Evolutionary conservation across 2,329 filamentous ascomycete species (phyloP).

Genomic region (Pyrenochaeta sp.): DNA sequence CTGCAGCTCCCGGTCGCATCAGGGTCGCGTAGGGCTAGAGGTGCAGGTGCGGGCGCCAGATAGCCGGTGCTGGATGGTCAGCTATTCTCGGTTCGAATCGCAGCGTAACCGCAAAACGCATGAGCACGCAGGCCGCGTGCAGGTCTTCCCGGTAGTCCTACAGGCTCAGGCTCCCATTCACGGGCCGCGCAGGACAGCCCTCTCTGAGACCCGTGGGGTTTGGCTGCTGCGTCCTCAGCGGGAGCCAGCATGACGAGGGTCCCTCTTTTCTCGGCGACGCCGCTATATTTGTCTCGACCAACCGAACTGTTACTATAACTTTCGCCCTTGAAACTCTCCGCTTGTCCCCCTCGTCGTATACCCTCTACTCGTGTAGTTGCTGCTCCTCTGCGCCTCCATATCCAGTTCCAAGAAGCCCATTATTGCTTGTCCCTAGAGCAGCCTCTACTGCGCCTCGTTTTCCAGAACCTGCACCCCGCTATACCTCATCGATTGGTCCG

Average conservation of each 20-base stretch:
- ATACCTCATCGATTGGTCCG: conserved; percentile 26
- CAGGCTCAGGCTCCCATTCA: not conserved
- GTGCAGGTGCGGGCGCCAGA: conserved; percentile 31
- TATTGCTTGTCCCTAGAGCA: not conserved
- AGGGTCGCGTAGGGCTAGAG: conserved; percentile 18
- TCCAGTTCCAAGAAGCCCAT: not conserved
- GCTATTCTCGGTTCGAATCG: conserved; percentile 17
- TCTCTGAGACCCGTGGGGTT: not conserved
- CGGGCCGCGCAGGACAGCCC: not conserved
- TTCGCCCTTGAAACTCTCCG: conserved; percentile 5
- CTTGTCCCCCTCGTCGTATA: not conserved
- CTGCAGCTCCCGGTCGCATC: conserved; percentile 11
- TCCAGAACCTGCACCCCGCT: conserved; percentile 15
- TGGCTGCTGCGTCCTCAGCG: not conserved
- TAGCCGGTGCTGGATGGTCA: conserved; percentile 33
- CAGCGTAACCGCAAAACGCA: not conserved
- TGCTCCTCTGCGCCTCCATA: not conserved
- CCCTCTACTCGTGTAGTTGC: not conserved
- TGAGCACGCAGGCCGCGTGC: not conserved
- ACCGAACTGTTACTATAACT: conserved; percentile 6
- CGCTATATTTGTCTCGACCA: conserved; percentile 23
- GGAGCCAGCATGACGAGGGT: conserved; percentile 4
- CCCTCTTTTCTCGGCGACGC: conserved; percentile 2
- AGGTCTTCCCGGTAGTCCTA: not conserved
- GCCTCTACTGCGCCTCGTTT: conserved; percentile 22